Conservation (phyloP, 2,329 filamentous ascomycete genomes). For the Colletotrichum siamense region DNA sequence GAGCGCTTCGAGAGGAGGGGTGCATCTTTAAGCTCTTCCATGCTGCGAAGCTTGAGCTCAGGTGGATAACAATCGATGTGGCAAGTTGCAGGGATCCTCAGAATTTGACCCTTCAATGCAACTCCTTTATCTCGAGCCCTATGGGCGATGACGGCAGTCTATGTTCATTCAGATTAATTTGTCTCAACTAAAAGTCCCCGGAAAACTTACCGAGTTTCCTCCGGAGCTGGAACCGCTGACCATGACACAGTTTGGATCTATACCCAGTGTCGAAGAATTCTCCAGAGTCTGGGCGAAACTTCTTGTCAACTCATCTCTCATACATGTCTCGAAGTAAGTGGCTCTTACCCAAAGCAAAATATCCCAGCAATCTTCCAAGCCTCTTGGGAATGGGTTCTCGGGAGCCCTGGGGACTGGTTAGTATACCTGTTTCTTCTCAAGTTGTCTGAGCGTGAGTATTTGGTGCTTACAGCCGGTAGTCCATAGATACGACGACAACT, state of each 20-base stretch:
- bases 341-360: neutral
- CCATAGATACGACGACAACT: neutral
- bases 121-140: neutral
- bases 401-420: neutral
- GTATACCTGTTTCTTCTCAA: neutral
- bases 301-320: neutral
- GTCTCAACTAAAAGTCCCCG: fast-evolving
- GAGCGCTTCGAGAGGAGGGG: neutral
- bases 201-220: neutral
- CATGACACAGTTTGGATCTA: neutral
- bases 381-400: neutral
- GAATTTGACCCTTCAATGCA: neutral
- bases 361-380: neutral
- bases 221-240: neutral
- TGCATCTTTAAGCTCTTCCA: neutral
- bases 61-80: neutral
- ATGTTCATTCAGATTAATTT: fast-evolving
- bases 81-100: neutral
- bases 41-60: neutral
- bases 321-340: neutral
- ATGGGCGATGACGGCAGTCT: neutral
- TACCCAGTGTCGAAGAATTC: neutral
- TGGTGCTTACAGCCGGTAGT: neutral
- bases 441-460: neutral
- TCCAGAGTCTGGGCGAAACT: neutral